phyloP scores from a whole-genome alignment of 305 asterid species.

The Fraxinus platypoda region DNA sequence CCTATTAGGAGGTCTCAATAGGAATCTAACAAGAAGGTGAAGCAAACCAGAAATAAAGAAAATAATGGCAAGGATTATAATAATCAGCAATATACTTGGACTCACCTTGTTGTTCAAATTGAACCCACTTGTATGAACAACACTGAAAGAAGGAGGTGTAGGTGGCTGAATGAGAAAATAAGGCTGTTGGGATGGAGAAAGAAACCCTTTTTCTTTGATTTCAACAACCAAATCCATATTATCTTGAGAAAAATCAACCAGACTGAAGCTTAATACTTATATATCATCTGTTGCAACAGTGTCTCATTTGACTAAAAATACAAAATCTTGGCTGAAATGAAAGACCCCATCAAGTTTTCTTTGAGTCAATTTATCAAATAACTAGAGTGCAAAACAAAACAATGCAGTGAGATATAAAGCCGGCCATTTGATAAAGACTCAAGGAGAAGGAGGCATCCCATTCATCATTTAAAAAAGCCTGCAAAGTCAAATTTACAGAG shows the following conservation, averaged over 20 bases:
- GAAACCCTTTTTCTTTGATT: constrained; percentile 25
- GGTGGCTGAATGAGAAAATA: constrained; percentile 27
- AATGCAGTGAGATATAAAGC: constrained; percentile 19
- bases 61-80: constrained; percentile 43
- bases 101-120: constrained; percentile 43
- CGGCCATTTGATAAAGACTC: constrained; percentile 23
- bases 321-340: background rate
- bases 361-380: constrained; percentile 10
- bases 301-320: constrained; percentile 15
- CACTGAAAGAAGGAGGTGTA: constrained; percentile 1
- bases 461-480: constrained; percentile 12
- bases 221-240: constrained; percentile 22
- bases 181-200: constrained; percentile 38
- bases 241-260: constrained; percentile 15
- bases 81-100: constrained; percentile 43
- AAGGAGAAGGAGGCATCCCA: background rate
- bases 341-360: constrained; percentile 4
- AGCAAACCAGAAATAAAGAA: constrained; percentile 74
- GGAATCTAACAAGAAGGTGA: constrained; percentile 70
- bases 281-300: constrained; percentile 1
- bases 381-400: background rate
- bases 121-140: constrained; percentile 24
- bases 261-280: background rate
- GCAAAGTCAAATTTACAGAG: constrained; percentile 31
- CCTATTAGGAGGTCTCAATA: constrained; percentile 42